Evolutionary conservation across 305 asterid species (phyloP).

Genomic region (Stenogyne calaminthoides): DNA sequence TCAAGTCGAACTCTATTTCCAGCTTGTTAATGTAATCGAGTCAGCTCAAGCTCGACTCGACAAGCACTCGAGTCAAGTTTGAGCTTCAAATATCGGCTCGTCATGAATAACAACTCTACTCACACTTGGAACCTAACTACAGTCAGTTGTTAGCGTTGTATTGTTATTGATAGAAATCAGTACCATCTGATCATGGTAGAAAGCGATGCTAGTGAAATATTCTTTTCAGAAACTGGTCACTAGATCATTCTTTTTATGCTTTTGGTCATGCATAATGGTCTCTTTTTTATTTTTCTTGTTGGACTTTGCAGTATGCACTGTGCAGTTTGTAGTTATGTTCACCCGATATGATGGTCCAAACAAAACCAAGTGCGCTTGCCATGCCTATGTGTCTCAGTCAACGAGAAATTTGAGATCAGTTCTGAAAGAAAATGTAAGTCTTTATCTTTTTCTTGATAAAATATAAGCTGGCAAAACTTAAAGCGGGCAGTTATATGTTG

Average conservation of each 20-base stretch:
- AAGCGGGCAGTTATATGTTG: neutral
- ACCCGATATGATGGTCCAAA: constrained; percentile 45
- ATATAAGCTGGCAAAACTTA: constrained; percentile 18
- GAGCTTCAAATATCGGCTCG: too few species aligned
- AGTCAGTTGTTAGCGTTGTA: constrained; percentile 6
- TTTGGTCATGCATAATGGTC: constrained; percentile 16
- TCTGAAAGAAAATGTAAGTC: constrained; percentile 83
- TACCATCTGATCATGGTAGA: constrained; percentile 21
- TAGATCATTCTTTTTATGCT: neutral
- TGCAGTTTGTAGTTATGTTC: constrained; percentile 91
- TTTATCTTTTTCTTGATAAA: constrained; percentile 13
- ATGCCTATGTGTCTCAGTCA: constrained; percentile 89
- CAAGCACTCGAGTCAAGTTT: too few species aligned
- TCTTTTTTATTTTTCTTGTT: constrained; percentile 10
- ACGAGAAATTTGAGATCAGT: constrained; percentile 81
- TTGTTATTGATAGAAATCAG: neutral
- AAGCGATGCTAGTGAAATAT: neutral
- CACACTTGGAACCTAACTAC: neutral
- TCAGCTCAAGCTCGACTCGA: too few species aligned
- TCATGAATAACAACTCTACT: too few species aligned
- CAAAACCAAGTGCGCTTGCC: constrained; percentile 53
- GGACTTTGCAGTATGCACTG: constrained; percentile 72
- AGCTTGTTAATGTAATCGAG: too few species aligned
- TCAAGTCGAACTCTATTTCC: too few species aligned
- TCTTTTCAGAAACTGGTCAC: constrained; percentile 1